Evolutionary conservation across 768 basidiomycete species (phyloP), one percentile per base, ranked within the genome.

Genomic region (Suillus plorans): DNA sequence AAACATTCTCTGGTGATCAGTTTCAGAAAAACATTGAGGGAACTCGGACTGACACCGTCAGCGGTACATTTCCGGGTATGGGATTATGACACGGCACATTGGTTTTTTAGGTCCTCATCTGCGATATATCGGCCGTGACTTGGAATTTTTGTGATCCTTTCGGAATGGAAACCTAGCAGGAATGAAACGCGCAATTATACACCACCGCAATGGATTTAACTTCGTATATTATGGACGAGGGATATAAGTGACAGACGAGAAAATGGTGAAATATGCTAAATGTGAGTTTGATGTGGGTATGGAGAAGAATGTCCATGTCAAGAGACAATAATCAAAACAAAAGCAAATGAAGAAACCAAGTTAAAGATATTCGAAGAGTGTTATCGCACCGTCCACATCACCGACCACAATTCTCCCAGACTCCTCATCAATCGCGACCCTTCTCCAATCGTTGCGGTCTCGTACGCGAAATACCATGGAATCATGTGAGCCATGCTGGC

Each of bases 41-140:
- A 94, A 63, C 84, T 97, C 36, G 95, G 94, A 5, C 79, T 98
- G 66, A 95, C 94, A 31, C 31, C 31, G 31, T 31, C 31, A 31
- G 31, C 31, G 31, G 31, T 31, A 31, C 31, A 5, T 31, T 31
- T 31, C 16, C 66, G 37, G 13, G 10, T 22, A 39, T 41, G 39
- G 28, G 22, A n/a, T 59, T 10, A 49, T 22, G 44, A 55, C 28
- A 25, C 45, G 65, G n/a, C 67, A 28, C 8, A 34, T 34, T 34
- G 31, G 18, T 31, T 56, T 37, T 31, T 53, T 25, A 88, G 86
- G 85, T 86, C 18, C 80, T 88, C 67, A 84, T 87, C 63, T 50
- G 37, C 22, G 37, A 39, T 18, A 28, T 41, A 59, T 59, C 39
- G 16, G 57, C 37, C 18, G 36, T 22, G 37, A 22, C 56, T 31